A percentile compares a stretch with the other conserved stretches of the same genome.
phyloP scores from a whole-genome alignment of 345 rosid species.

The Triadica sebifera region DNA sequence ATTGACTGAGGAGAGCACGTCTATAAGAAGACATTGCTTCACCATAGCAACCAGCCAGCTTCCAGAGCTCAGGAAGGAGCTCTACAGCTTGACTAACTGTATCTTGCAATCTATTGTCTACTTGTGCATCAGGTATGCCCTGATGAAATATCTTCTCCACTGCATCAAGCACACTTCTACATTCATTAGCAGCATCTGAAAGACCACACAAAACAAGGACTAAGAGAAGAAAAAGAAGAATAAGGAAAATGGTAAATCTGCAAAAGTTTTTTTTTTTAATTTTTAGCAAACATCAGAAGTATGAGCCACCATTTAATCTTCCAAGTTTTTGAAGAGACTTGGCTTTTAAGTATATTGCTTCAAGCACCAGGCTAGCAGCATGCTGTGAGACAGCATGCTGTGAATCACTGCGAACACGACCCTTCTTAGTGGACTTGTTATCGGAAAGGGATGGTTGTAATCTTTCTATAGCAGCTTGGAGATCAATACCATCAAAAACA shows the following conservation, averaged over 20 bases:
- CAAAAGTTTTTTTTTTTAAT: background rate
- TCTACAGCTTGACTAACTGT: constrained; percentile 89
- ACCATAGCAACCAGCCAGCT: constrained; percentile 59
- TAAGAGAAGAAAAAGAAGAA: constrained; percentile 12
- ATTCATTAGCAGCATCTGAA: constrained; percentile 85
- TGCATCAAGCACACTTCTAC: constrained; percentile 84
- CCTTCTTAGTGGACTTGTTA: constrained; percentile 49
- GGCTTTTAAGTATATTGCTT: constrained; percentile 84
- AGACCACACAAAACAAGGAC: constrained; percentile 17
- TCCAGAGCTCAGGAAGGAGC: constrained; percentile 82
- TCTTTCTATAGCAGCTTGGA: constrained; percentile 73
- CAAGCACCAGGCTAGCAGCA: constrained; percentile 81
- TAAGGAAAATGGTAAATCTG: background rate
- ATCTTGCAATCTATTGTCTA: constrained; percentile 69
- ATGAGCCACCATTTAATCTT: constrained; percentile 53
- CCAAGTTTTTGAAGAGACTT: constrained; percentile 94
- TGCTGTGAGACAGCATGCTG: constrained; percentile 57
- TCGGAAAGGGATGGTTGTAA: constrained; percentile 61
- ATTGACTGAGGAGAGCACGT: constrained; percentile 78
- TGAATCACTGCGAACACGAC: constrained; percentile 50
- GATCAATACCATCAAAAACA: constrained; percentile 92
- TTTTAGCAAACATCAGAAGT: constrained; percentile 8
- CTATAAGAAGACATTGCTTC: constrained; percentile 81
- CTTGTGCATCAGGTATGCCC: constrained; percentile 82
- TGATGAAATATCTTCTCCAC: constrained; percentile 76